Conservation (phyloP, 2,329 filamentous ascomycete genomes). For the Mollisia scopiformis region DNA sequence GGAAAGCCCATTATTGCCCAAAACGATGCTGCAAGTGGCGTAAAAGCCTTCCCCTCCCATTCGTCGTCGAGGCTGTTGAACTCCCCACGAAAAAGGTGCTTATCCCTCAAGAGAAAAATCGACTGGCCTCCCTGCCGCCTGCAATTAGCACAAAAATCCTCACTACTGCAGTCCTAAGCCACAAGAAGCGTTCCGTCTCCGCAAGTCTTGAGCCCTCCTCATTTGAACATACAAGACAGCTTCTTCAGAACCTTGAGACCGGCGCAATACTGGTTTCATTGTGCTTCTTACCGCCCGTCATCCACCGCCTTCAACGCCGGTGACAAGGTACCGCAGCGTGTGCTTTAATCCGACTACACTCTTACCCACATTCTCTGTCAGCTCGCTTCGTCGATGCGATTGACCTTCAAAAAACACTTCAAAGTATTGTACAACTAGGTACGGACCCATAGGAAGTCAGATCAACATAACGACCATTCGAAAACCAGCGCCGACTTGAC, state of each 20-base stretch:
- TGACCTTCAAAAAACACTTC: constrained; percentile 10
- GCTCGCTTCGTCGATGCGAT: constrained; percentile 21
- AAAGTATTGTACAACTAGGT: constrained; percentile 6
- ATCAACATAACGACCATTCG: neutral
- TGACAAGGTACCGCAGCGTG: constrained; percentile 24
- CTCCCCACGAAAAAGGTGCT: constrained; percentile 30
- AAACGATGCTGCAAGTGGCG: constrained; percentile 32
- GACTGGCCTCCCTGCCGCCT: constrained; percentile 30
- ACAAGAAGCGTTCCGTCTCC: constrained; percentile 28
- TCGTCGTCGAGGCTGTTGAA: constrained; percentile 30
- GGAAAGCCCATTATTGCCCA: constrained; percentile 15
- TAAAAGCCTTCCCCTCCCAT: constrained; percentile 28
- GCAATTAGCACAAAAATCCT: constrained; percentile 32
- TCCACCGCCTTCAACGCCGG: constrained; percentile 26
- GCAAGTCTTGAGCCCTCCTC: constrained; percentile 25
- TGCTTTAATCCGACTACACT: constrained; percentile 28
- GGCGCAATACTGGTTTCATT: constrained; percentile 21
- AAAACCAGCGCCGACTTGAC: neutral
- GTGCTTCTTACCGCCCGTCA: constrained; percentile 23
- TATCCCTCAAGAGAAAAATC: constrained; percentile 27
- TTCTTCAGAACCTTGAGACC: constrained; percentile 23
- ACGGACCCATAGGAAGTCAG: neutral
- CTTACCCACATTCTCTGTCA: constrained; percentile 16
- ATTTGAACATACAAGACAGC: constrained; percentile 27
- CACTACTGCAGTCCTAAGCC: constrained; percentile 31